Conservation (phyloP, 345 rosid species). For the Arabidopsis arenosa region DNA sequence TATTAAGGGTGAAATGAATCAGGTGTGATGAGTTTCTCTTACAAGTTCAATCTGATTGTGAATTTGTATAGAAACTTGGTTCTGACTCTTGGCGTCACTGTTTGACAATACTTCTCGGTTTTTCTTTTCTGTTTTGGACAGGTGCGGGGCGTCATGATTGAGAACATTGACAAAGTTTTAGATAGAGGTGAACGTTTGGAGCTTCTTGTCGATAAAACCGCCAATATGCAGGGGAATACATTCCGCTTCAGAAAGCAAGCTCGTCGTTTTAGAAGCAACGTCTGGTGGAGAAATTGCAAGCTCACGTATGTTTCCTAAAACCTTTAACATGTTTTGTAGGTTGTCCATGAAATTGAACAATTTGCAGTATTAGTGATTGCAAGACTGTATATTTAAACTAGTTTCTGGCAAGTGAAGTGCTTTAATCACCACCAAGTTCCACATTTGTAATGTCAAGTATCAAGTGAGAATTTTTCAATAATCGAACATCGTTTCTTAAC, state of each 20-base stretch:
- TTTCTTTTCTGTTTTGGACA: slow-evolving; percentile 34
- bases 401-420: slow-evolving; percentile 13
- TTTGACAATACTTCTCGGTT: not conserved
- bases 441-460: not conserved
- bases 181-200: slow-evolving; percentile 94
- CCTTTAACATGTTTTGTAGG: not conserved
- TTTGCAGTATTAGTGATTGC: not conserved
- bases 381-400: not conserved
- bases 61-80: slow-evolving; percentile 48
- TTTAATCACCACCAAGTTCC: not conserved
- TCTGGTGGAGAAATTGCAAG: slow-evolving; percentile 97
- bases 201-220: slow-evolving; percentile 92
- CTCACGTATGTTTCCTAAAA: slow-evolving; percentile 58
- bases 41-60: not conserved
- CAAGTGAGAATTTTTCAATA: not conserved
- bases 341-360: not conserved
- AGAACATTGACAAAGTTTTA: slow-evolving; percentile 89
- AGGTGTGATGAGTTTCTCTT: slow-evolving; percentile 59
- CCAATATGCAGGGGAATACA: slow-evolving; percentile 90
- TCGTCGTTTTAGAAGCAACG: slow-evolving; percentile 76
- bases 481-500: slow-evolving; percentile 1
- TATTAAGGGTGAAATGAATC: slow-evolving; percentile 84
- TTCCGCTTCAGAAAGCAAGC: slow-evolving; percentile 96
- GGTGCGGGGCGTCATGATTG: slow-evolving; percentile 93
- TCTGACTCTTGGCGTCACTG: not conserved